Evolutionary conservation across 139 green algal genomes (phyloP).

Genomic region (Micractinium conductrix): DNA sequence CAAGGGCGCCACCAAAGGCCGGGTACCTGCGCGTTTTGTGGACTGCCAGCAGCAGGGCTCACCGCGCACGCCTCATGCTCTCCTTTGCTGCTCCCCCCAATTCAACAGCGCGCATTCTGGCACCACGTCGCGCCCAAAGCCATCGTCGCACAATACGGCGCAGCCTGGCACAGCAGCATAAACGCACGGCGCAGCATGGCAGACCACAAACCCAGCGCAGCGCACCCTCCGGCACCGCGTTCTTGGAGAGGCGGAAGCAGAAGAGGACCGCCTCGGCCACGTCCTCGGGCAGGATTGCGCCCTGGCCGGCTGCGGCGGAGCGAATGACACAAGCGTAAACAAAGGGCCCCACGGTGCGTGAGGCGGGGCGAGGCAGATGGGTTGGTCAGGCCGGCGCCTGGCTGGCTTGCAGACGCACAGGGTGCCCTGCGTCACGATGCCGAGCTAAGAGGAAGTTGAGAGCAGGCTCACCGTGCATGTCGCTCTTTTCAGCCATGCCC

Average conservation of each 20-base stretch:
- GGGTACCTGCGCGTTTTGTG: not conserved
- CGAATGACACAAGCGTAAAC: too few relatives aligned
- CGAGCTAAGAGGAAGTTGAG: not conserved
- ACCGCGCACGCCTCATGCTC: too few relatives aligned
- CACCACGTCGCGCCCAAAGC: too few relatives aligned
- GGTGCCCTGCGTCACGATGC: too few relatives aligned
- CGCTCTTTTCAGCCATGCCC: constrained; percentile 30
- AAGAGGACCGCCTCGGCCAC: constrained; percentile 32
- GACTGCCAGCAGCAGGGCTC: too few relatives aligned
- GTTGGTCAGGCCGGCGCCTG: not conserved
- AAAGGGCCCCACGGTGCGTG: not conserved
- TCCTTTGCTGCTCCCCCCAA: too few relatives aligned
- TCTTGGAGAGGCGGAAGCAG: constrained; percentile 38
- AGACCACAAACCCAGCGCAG: not conserved
- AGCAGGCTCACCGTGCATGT: constrained; percentile 13
- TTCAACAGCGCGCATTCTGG: too few relatives aligned
- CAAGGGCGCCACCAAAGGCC: not conserved
- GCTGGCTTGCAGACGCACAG: too few relatives aligned
- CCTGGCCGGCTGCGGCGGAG: constrained; percentile 21
- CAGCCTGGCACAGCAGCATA: too few relatives aligned
- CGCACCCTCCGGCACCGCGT: constrained; percentile 24
- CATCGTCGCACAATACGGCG: too few relatives aligned
- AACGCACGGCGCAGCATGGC: too few relatives aligned
- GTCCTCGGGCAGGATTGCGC: constrained; percentile 17
- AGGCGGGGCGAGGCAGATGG: not conserved